These are phyloP conservation scores for Biscogniauxia marginata DNA, from an alignment of 2,329 filamentous ascomycete species.

Conservation along the genomic window DNA sequence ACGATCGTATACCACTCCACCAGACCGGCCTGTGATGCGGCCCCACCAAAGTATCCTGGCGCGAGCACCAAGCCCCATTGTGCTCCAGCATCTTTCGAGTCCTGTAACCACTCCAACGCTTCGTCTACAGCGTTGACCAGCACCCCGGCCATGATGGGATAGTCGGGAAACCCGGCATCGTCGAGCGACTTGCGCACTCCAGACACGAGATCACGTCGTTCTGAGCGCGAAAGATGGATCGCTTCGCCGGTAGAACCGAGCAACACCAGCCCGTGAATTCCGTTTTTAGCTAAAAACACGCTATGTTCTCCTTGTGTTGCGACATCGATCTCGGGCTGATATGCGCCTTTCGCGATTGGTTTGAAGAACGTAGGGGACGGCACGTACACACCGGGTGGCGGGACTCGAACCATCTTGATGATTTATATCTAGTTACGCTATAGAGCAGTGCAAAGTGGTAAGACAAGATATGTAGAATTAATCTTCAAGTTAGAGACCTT, in stretches of 20 bases:
- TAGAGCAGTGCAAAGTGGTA: not conserved
- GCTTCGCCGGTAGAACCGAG: conserved; percentile 64
- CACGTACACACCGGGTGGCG: conserved; percentile 52
- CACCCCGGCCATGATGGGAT: conserved; percentile 59
- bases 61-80: conserved; percentile 60
- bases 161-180: conserved; percentile 54
- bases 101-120: conserved; percentile 55
- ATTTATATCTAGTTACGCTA: not conserved
- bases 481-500: not conserved
- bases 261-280: conserved; percentile 60
- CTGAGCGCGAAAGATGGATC: conserved; percentile 56
- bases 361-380: conserved; percentile 63
- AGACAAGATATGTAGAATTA: not conserved
- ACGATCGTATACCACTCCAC: conserved; percentile 58
- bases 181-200: conserved; percentile 54
- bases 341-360: conserved; percentile 31
- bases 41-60: conserved; percentile 59
- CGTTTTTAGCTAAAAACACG: conserved; percentile 57
- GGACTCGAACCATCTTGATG: conserved; percentile 24
- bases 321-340: conserved; percentile 51
- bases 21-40: conserved; percentile 54
- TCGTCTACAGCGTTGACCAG: conserved; percentile 62
- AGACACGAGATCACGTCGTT: conserved; percentile 54
- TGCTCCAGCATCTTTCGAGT: conserved; percentile 55
- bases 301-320: conserved; percentile 57